Evolutionary conservation across 129 eudicot species (phyloP).

Genomic region (sunflower (Helianthus annuus)): HanXRQr2.0-SUNRISE NC_035438.2:82963945-82964444

Average conservation of each 20-base stretch:
- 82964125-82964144: slow-evolving; percentile 23
- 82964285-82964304: slow-evolving; percentile 37
- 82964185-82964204: slow-evolving; percentile 58
- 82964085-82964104: no score
- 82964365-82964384: slow-evolving; percentile 44
- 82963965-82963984: no score
- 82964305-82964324: slow-evolving; percentile 65
- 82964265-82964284: slow-evolving; percentile 64
- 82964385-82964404: slow-evolving; percentile 51
- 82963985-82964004: no score
- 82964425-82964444: slow-evolving; percentile 42
- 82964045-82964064: no score
- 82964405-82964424: slow-evolving; percentile 47
- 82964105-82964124: background rate
- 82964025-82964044: no score
- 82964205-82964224: slow-evolving; percentile 36
- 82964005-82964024: no score
- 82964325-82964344: slow-evolving; percentile 38
- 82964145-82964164: slow-evolving; percentile 44
- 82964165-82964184: slow-evolving; percentile 40
- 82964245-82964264: slow-evolving; percentile 60
- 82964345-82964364: slow-evolving; percentile 43
- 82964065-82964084: no score
- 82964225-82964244: slow-evolving; percentile 38
- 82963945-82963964: no score